Base-by-base conservation (phyloP, 495 filamentous ascomycete species). In the Oidiodendron maius region DNA sequence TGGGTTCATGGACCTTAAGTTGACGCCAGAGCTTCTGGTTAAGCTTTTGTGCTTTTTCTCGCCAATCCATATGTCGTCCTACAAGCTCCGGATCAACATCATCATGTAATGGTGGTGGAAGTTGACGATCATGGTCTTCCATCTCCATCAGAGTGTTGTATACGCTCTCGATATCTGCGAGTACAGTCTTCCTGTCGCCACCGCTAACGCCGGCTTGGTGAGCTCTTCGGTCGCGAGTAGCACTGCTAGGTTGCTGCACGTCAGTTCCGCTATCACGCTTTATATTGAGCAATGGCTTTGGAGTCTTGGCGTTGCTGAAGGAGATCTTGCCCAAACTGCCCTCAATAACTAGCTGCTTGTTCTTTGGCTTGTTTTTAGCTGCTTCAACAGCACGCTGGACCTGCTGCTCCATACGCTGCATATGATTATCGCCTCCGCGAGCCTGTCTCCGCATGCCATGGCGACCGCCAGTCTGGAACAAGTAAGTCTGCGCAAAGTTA, bases 381-480 rank as follows among this genome's bases (percentile, higher is more conserved):
- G 93, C 94, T 56, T 97, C 93, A 0, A 99, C 94, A 4, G 93
- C 93, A 26, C 93, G 84, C 61, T 95, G 90, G 18, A 99, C 93
- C 62, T 99, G 93, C 60, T 97, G 94, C 65, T 99, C 90, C 93
- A 99, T 99, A 21, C 93, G 81, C 60, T 96, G 93, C 75, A 97
- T 84, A 62, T 99, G 93, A 58, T 96, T 97, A 64, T 99, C 91
- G 3, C 78, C 81, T 3, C 88, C 91, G 23, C 86, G 77, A 53
- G 77, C 76, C 43, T 91, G 81, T 46, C 89, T 75, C 53, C 87
- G 71, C 58, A 74, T 70, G 30, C 82, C 79, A 53, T 84, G 74
- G 17, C 89, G 82, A 50, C 83, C 83, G 13, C 87, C 90, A 3
- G 88, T 95, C 64, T 95, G 88, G 62, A 94, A 91, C 2, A 99